A percentile compares a stretch with the other conserved stretches of the same genome.
These are phyloP conservation scores for Saussurea involucrata DNA, from an alignment of 129 eudicot genomes.

Conservation along the genomic window DNA sequence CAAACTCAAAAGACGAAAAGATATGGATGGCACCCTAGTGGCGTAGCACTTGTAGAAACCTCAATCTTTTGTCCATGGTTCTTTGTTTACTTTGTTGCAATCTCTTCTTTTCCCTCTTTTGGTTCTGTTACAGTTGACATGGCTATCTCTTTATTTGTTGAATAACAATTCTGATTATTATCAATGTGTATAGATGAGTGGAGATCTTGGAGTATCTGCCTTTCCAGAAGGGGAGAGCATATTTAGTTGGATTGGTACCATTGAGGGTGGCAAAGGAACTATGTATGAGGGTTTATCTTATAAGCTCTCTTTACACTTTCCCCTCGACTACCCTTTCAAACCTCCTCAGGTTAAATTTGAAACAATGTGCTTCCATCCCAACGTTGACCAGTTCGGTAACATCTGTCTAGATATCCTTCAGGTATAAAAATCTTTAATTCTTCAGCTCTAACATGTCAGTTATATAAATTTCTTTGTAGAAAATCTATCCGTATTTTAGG, in stretches of 20 bases:
- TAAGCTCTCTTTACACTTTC: slow-evolving; percentile 73
- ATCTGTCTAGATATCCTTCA: slow-evolving; percentile 84
- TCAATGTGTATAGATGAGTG: slow-evolving; percentile 51
- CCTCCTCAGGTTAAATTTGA: slow-evolving; percentile 89
- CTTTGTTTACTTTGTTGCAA: neutral
- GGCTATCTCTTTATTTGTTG: neutral
- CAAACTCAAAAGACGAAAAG: neutral
- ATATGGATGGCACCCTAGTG: neutral
- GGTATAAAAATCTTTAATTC: slow-evolving; percentile 36
- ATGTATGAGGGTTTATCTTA: slow-evolving; percentile 73
- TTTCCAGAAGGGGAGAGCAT: slow-evolving; percentile 90
- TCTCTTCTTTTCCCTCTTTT: neutral
- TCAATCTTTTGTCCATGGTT: neutral
- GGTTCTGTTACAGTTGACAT: neutral
- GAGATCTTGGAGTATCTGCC: slow-evolving; percentile 80
- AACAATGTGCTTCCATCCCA: slow-evolving; percentile 88
- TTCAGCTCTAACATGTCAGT: neutral
- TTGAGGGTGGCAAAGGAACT: slow-evolving; percentile 85
- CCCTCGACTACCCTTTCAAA: slow-evolving; percentile 78
- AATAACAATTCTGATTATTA: slow-evolving; percentile 3
- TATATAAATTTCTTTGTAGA: neutral
- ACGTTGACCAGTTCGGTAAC: slow-evolving; percentile 75
- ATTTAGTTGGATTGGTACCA: slow-evolving; percentile 81
- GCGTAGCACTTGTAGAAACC: neutral
- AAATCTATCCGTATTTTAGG: neutral